Evolutionary conservation across 768 basidiomycete species (phyloP).

Genomic region (Tricholoma bakamatsutake): DNA sequence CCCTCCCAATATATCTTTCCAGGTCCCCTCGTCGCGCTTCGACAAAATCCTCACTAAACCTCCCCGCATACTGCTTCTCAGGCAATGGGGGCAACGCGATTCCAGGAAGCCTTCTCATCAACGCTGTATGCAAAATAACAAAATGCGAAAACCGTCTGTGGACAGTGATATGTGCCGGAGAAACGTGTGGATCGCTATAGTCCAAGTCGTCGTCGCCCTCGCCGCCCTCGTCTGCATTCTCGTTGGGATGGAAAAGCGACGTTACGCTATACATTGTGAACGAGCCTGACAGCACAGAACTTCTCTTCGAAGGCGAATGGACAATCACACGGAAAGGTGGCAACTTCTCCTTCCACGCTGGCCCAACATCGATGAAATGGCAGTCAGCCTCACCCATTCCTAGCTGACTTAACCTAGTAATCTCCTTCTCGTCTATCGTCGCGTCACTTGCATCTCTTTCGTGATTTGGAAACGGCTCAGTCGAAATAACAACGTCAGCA

Average conservation of each 20-base stretch:
- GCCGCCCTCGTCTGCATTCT: slow-evolving; percentile 11
- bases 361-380: slow-evolving; percentile 68
- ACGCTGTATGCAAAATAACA: slow-evolving; percentile 65
- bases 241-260: slow-evolving; percentile 48
- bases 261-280: slow-evolving; percentile 76
- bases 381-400: slow-evolving; percentile 55
- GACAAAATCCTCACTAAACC: slow-evolving; percentile 77
- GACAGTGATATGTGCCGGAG: slow-evolving; percentile 61
- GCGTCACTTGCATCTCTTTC: slow-evolving; percentile 25
- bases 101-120: slow-evolving; percentile 65
- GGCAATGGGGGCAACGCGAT: slow-evolving; percentile 78
- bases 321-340: slow-evolving; percentile 70
- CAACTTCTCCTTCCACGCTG: slow-evolving; percentile 67
- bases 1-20: slow-evolving; percentile 66
- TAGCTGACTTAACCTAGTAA: slow-evolving; percentile 28
- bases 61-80: slow-evolving; percentile 78
- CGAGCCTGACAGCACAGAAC: slow-evolving; percentile 58
- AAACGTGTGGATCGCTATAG: slow-evolving; percentile 17
- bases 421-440: slow-evolving; percentile 38
- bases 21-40: slow-evolving; percentile 78
- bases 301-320: slow-evolving; percentile 75
- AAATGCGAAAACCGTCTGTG: slow-evolving; percentile 84
- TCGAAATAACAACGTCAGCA: slow-evolving; percentile 22
- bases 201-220: slow-evolving; percentile 12
- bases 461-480: slow-evolving; percentile 16